A percentile compares a stretch with the other conserved stretches of the same genome.
Evolutionary conservation across 2,329 filamentous ascomycete genomes (phyloP).

Genomic region (Aspergillus hiratsukae): DNA sequence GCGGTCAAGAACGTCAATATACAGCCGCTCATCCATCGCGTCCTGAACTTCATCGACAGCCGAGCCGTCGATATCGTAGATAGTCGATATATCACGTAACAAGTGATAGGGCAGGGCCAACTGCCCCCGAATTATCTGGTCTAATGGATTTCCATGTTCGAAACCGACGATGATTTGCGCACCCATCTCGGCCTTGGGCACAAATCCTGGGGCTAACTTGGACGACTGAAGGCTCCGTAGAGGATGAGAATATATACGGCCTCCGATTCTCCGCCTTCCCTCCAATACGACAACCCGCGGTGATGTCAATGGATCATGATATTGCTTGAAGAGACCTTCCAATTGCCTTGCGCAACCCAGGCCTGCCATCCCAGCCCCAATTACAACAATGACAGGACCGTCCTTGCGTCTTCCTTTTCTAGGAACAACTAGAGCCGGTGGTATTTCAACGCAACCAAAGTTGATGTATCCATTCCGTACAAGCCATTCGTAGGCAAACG

Average conservation of each 20-base stretch:
- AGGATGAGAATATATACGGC: slow-evolving; percentile 84
- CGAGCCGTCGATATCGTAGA: slow-evolving; percentile 67
- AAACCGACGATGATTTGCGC: slow-evolving; percentile 98
- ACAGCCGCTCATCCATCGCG: slow-evolving; percentile 80
- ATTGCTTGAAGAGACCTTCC: slow-evolving; percentile 78
- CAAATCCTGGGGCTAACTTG: slow-evolving; percentile 51
- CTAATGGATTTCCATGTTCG: slow-evolving; percentile 88
- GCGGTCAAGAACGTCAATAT: slow-evolving; percentile 90
- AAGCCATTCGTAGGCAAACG: slow-evolving; percentile 88
- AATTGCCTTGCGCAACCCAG: slow-evolving; percentile 88
- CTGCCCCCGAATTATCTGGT: slow-evolving; percentile 85
- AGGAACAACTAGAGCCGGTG: slow-evolving; percentile 39
- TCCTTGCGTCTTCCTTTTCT: slow-evolving; percentile 43
- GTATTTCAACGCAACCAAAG: slow-evolving; percentile 82
- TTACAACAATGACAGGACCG: slow-evolving; percentile 73
- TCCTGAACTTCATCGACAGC: slow-evolving; percentile 75
- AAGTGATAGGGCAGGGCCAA: slow-evolving; percentile 81
- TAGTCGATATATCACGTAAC: slow-evolving; percentile 72
- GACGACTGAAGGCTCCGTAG: slow-evolving; percentile 56
- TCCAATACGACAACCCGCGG: slow-evolving; percentile 77
- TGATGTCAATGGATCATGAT: slow-evolving; percentile 62
- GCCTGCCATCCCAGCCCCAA: slow-evolving; percentile 93
- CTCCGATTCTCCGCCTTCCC: slow-evolving; percentile 80
- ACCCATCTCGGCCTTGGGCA: slow-evolving; percentile 88
- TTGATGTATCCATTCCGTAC: slow-evolving; percentile 91